These are phyloP conservation scores for Gaeumannomyces tritici DNA, from an alignment of 2,329 filamentous ascomycete genomes.

Conservation along the genomic window DNA sequence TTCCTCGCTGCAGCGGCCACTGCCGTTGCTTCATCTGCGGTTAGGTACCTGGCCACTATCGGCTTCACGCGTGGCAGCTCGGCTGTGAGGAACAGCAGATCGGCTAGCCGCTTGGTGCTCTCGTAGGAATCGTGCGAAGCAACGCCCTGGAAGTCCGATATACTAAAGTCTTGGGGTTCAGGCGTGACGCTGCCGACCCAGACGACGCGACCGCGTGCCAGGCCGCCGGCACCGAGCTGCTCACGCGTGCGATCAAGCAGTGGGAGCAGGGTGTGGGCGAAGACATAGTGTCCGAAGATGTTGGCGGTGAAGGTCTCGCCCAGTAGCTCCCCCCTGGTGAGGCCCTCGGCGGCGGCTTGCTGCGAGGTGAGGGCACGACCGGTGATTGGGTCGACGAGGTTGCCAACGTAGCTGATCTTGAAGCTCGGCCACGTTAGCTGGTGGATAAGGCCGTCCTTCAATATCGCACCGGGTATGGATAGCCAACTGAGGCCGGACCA, in stretches of 20 bases:
- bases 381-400: constrained; percentile 33
- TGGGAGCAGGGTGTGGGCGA: constrained; percentile 70
- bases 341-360: constrained; percentile 32
- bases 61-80: constrained; percentile 53
- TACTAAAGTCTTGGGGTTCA: constrained; percentile 51
- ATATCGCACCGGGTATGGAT: constrained; percentile 39
- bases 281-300: constrained; percentile 89
- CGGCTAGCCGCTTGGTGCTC: constrained; percentile 76
- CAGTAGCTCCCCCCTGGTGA: constrained; percentile 45
- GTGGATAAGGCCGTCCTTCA: constrained; percentile 53
- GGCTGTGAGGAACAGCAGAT: constrained; percentile 68
- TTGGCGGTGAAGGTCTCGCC: constrained; percentile 86
- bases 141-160: constrained; percentile 49
- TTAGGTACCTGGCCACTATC: constrained; percentile 48
- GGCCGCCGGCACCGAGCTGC: constrained; percentile 14
- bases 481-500: constrained; percentile 73
- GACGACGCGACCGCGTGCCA: constrained; percentile 57
- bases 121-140: constrained; percentile 62
- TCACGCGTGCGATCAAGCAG: constrained; percentile 47
- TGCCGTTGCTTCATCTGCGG: constrained; percentile 13
- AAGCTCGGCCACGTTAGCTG: constrained; percentile 68
- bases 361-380: constrained; percentile 15
- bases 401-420: constrained; percentile 52
- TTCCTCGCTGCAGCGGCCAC: constrained; percentile 4
- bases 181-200: constrained; percentile 84